phyloP scores from a whole-genome alignment of 2,329 filamentous ascomycete genomes.

The Pyricularia pennisetigena region DNA sequence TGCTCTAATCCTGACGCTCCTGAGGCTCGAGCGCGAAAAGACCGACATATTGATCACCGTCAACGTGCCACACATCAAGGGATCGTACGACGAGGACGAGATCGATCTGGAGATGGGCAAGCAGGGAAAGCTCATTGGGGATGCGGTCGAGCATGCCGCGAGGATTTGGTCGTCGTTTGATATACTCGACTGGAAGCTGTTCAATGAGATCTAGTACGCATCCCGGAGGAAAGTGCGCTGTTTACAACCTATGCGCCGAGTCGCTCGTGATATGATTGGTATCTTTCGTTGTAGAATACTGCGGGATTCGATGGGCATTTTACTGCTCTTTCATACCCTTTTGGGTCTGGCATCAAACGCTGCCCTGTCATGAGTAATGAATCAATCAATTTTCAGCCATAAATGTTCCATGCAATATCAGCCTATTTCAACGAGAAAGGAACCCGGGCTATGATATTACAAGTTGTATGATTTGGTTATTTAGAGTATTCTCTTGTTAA shows the following conservation, averaged over 20 bases:
- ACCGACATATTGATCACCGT: conserved; percentile 81
- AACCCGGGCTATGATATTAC: background rate
- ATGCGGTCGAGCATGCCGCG: conserved; percentile 57
- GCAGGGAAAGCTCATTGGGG: conserved; percentile 57
- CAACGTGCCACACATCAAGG: conserved; percentile 76
- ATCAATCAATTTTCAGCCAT: background rate
- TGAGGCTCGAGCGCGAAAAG: conserved; percentile 63
- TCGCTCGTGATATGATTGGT: background rate
- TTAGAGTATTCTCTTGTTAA: background rate
- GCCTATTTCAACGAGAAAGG: background rate
- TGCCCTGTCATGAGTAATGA: background rate
- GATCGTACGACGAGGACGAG: conserved; percentile 63
- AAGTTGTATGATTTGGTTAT: background rate
- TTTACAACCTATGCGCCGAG: background rate
- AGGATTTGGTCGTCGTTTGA: conserved; percentile 64
- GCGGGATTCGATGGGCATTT: background rate
- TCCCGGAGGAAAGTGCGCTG: background rate
- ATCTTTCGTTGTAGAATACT: background rate
- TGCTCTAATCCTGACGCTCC: conserved; percentile 65
- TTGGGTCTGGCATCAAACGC: background rate
- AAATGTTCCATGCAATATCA: background rate
- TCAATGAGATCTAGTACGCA: conserved; percentile 32
- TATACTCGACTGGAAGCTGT: conserved; percentile 73
- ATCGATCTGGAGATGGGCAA: conserved; percentile 57
- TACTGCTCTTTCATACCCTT: background rate